Base-by-base conservation (phyloP, 148 eudicot genomes). In the Cornus suecica region DNA sequence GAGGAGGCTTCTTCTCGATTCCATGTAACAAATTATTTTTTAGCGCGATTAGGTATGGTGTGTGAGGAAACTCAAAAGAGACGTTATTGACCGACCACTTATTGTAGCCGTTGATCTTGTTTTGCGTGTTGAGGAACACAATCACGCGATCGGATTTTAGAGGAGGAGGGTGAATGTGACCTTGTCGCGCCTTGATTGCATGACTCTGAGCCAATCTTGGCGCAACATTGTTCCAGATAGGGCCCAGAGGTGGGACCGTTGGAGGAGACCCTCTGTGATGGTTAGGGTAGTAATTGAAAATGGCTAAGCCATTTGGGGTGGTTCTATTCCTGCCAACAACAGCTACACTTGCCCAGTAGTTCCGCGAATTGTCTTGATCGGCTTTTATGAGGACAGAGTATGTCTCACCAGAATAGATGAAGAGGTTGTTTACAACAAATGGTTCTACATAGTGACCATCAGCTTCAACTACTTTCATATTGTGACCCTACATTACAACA, bases 401-500 rank as follows among this genome's bases (percentile, higher is more conserved):
- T 0, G 97, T 90, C 80, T 94, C 98, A 2, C 98, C 98, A 0
- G 94, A 91, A 80, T 94, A 94, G 60, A 94, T 87, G 81, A 87
- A 94, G 3, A 94, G 76, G 77, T 88, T 94, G 37, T 87, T 76
- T 3, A 90, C 90, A 0, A 77, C 87, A 71, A 94, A 90, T 52
- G 97, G 98, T 60, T 94, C 92, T 0, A 94, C 93, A 30, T 86
- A 79, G 72, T 86, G 84, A 3, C 98, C 97, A 65, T 94, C 95
- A 11, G 94, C 89, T 73, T 92, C 94, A 10, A 94, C 93, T 0
- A 94, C 87, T 0, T 97, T 94, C 97, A 94, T 86, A 66, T 85
- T 90, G 68, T 94, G 97, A 26, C 93, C 98, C 92, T 78, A 69
- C 65, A 64, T 34, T 27, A 37, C 42, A 37, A 37, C 9, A 37